phyloP scores from a whole-genome alignment of 345 rosid species.

The Bruguiera sexangula region DNA sequence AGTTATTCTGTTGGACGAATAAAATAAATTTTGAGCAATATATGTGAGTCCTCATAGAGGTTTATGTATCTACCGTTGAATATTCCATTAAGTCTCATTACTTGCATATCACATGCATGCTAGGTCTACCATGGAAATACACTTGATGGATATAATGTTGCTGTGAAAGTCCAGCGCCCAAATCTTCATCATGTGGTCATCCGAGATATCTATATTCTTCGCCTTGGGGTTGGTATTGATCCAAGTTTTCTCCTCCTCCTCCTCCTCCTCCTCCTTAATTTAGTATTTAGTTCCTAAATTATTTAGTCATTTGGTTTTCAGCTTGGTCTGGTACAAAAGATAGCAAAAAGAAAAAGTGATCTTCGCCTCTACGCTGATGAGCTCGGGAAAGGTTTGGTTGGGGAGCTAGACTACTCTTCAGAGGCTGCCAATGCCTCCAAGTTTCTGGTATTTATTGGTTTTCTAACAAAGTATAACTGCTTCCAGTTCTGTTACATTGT shows the following conservation, averaged over 20 bases:
- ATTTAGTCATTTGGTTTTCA: slow-evolving; percentile 31
- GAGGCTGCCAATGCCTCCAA: slow-evolving; percentile 87
- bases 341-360: slow-evolving; percentile 80
- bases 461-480: neutral
- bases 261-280: neutral
- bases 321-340: slow-evolving; percentile 82
- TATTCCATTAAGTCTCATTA: neutral
- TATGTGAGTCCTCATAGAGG: too few relatives aligned
- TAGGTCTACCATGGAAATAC: slow-evolving; percentile 83
- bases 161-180: slow-evolving; percentile 97
- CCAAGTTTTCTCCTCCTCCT: neutral
- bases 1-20: neutral
- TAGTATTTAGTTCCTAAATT: slow-evolving; percentile 21
- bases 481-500: neutral
- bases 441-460: slow-evolving; percentile 55
- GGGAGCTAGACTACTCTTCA: slow-evolving; percentile 79
- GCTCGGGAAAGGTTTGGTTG: slow-evolving; percentile 91
- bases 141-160: slow-evolving; percentile 70
- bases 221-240: slow-evolving; percentile 71
- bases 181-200: slow-evolving; percentile 75
- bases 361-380: slow-evolving; percentile 92
- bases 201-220: slow-evolving; percentile 82
- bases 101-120: slow-evolving; percentile 18
- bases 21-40: neutral
- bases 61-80: neutral